Percentiles rank a stretch among this genome's conserved stretches.
These are phyloP conservation scores for Cucumis sativus DNA, from an alignment of 306 rosid genomes.

Conservation along the genomic window DNA sequence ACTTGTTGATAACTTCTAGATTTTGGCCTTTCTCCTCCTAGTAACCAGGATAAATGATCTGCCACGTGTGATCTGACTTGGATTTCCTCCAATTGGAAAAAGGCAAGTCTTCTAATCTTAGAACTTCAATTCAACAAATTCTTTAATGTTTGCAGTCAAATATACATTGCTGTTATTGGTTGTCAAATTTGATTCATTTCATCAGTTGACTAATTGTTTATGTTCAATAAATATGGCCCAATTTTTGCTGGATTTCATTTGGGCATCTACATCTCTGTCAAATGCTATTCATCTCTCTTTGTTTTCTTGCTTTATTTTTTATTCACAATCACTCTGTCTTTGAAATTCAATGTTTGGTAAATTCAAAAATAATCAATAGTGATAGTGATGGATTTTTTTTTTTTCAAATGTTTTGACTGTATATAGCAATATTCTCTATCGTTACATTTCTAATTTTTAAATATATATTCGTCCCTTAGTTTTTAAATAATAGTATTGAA, in stretches of 20 bases:
- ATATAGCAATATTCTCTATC: too few relatives aligned
- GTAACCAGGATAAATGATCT: neutral
- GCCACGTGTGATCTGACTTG: neutral
- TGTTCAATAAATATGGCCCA: neutral
- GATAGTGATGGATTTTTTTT: neutral
- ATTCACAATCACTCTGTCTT: neutral
- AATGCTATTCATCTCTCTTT: neutral
- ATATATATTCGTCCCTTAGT: too few relatives aligned
- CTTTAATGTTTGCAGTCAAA: neutral
- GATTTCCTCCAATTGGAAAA: neutral
- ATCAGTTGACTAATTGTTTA: neutral
- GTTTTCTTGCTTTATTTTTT: neutral
- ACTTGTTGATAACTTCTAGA: neutral
- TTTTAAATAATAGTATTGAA: too few relatives aligned
- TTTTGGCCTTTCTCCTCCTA: neutral
- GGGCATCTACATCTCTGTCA: neutral
- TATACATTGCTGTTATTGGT: slow-evolving; percentile 1
- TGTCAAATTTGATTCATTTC: neutral
- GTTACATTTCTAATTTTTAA: too few relatives aligned
- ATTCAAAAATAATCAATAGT: neutral
- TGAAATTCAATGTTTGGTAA: neutral
- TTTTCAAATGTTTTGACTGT: neutral
- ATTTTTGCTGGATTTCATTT: neutral
- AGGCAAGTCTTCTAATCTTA: neutral
- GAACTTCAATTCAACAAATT: neutral